Conservation (phyloP, 129 eudicot species). For the Sambucus nigra region DNA sequence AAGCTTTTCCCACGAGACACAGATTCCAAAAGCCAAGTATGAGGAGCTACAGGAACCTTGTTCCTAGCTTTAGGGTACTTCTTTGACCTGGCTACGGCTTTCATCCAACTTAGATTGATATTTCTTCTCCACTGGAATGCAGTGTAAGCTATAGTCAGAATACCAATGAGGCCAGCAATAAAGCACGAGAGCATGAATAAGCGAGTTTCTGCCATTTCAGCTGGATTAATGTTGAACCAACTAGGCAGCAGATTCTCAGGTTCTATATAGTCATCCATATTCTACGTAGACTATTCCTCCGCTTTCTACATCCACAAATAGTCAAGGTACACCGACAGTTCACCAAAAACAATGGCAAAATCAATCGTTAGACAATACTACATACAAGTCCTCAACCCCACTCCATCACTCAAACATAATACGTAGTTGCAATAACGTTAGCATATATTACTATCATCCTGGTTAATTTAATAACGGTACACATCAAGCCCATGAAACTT, state of each 20-base stretch:
- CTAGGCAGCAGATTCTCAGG: slow-evolving; percentile 48
- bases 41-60: slow-evolving; percentile 66
- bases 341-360: background rate
- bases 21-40: slow-evolving; percentile 79
- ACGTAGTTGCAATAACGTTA: background rate
- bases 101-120: slow-evolving; percentile 78
- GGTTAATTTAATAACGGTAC: background rate
- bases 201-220: slow-evolving; percentile 64
- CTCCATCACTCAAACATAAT: background rate
- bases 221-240: slow-evolving; percentile 49
- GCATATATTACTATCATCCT: background rate
- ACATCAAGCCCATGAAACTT: background rate
- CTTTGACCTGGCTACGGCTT: slow-evolving; percentile 89
- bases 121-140: slow-evolving; percentile 99
- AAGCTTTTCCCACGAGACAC: slow-evolving; percentile 73
- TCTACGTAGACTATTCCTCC: slow-evolving; percentile 19
- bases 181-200: slow-evolving; percentile 72
- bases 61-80: slow-evolving; percentile 85
- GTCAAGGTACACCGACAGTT: background rate
- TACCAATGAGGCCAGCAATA: slow-evolving; percentile 82
- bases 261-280: slow-evolving; percentile 82
- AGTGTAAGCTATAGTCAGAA: slow-evolving; percentile 74
- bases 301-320: slow-evolving; percentile 20
- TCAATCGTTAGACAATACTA: background rate
- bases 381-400: background rate